phyloP scores from a whole-genome alignment of 306 rosid species.

The Luffa acutangula region DNA sequence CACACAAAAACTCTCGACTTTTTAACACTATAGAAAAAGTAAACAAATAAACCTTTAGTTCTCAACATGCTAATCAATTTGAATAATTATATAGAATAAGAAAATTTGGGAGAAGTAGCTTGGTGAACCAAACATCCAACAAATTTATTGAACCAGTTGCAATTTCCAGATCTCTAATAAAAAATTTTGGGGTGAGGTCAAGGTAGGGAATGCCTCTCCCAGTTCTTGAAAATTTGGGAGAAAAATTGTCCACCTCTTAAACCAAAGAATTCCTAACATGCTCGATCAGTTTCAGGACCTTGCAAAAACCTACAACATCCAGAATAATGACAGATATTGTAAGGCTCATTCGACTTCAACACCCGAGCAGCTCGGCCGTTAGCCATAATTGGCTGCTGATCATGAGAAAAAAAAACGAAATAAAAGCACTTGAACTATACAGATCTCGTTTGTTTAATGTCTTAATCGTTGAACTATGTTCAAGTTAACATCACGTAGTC shows the following conservation, averaged over 20 bases:
- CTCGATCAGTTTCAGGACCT: slow-evolving; percentile 84
- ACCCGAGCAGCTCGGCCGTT: no score
- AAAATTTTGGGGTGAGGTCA: slow-evolving; percentile 4
- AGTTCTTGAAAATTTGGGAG: background rate
- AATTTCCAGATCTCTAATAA: background rate
- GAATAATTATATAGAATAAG: background rate
- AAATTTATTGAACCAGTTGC: background rate
- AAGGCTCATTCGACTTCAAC: background rate
- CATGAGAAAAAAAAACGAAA: no score
- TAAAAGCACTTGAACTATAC: no score
- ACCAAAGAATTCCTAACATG: slow-evolving; percentile 5
- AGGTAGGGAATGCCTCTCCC: background rate
- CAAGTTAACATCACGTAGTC: no score
- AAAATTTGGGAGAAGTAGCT: background rate
- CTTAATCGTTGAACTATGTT: background rate
- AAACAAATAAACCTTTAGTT: background rate
- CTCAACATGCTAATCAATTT: background rate
- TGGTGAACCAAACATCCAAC: background rate
- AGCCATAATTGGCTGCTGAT: no score
- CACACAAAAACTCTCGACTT: background rate
- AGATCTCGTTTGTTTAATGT: no score
- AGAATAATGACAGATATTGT: slow-evolving; percentile 10
- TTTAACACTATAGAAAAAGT: slow-evolving; percentile 4
- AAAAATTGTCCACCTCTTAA: background rate
- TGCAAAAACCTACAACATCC: slow-evolving; percentile 61